Evolutionary conservation across 129 eudicot genomes (phyloP), one percentile per base, ranked within the genome.

Genomic region (Saussurea involucrata): DNA sequence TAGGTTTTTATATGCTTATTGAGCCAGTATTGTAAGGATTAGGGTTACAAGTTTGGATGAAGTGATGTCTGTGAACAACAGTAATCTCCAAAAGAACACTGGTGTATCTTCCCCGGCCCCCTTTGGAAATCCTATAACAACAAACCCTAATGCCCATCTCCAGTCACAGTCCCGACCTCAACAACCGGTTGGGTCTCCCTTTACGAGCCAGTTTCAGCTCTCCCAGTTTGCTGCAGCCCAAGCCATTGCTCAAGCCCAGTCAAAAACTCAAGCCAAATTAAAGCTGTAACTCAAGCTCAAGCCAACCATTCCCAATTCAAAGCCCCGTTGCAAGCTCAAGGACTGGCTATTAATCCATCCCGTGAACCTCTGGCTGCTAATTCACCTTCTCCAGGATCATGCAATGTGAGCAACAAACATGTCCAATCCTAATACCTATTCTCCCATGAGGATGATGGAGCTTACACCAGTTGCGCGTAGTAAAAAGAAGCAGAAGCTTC

Each of bases 311-410:
- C 97, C 5, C 92, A 88, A 27, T 83, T 88, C 28, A 96, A 87
- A 72, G 92, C 92, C 8, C 96, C 86, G 80, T 72, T 91, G 21
- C 97, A 88, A 28, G 92, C 96, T 70, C 97, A 88, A 68, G 93
- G 97, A 42, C 70, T 91, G 53, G 37, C 88, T 8, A 65, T 88
- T 65, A 84, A 74, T 72, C 93, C 82, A 75, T 78, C 86, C 6
- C 91, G 71, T 75, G 75, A 83, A 37, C 29, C 85, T 37, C 85
- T 88, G 72, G 75, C 27, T 22, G 71, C 87, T 13, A 86, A 78
- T 42, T 85, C 92, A 18, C 90, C 93, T 0, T 65, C 90, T 37
- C 75, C 89, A 12, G 88, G 85, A 11, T 68, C 82, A 18, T 88
- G 90, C 25, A 90, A 60, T 90, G 63, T 80, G 3, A 57, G 83